Conservation (phyloP, 2,329 filamentous ascomycete species). For the Scedosporium minutisporum region DNA sequence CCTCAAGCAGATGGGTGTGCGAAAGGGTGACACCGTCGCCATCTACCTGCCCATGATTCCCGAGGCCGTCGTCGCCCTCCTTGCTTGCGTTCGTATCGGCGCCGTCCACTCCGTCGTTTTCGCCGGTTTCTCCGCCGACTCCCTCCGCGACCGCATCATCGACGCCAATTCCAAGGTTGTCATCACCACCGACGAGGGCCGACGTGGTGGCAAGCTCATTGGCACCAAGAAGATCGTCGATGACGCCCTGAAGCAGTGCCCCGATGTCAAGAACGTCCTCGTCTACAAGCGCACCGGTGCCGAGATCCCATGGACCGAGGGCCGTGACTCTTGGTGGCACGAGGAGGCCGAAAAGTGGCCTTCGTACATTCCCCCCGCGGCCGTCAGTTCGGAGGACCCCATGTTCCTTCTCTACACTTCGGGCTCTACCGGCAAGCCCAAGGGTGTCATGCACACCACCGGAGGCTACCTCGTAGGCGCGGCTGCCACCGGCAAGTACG, state of each 20-base stretch:
- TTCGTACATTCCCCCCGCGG: conserved; percentile 78
- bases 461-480: conserved; percentile 91
- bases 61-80: conserved; percentile 81
- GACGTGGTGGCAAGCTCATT: conserved; percentile 94
- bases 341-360: conserved; percentile 98
- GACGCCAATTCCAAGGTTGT: conserved; percentile 87
- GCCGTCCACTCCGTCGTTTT: conserved; percentile 97
- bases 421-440: conserved; percentile 95
- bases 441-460: conserved; percentile 97
- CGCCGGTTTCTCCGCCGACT: conserved; percentile 94
- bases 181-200: conserved; percentile 95
- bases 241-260: conserved; percentile 92
- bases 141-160: conserved; percentile 85
- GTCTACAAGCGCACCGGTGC: conserved; percentile 94
- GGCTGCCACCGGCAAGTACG: conserved; percentile 91
- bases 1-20: conserved; percentile 89
- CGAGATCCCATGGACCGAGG: conserved; percentile 81
- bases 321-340: conserved; percentile 95
- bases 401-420: conserved; percentile 97
- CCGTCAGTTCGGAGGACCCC: conserved; percentile 88
- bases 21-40: conserved; percentile 94
- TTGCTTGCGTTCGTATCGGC: conserved; percentile 86
- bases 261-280: conserved; percentile 72
- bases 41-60: conserved; percentile 99
- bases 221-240: conserved; percentile 99